Base-by-base conservation (phyloP, 2,329 filamentous ascomycete species). In the Arachnomyces sp. region DNA sequence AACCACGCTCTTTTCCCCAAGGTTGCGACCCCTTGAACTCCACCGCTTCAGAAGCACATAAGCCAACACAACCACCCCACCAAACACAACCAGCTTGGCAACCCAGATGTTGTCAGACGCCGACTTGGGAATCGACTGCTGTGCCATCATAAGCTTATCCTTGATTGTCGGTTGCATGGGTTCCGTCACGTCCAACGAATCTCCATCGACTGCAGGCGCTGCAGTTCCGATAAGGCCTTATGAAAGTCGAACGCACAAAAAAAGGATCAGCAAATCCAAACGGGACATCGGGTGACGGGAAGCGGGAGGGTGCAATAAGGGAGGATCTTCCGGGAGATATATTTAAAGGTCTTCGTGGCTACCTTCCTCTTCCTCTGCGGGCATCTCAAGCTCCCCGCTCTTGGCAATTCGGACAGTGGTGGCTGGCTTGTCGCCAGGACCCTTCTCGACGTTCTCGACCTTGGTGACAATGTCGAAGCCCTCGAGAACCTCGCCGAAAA, bases 401-500 rank as follows among this genome's bases (percentile, higher is more conserved):
- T 82, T 81, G 43, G 64, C 72, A 45, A 83, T 79, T 64, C 75
- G 82, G 58, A 84, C 71, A 3, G 71, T 60, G 61, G 74, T 65
- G 40, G 52, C 52, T 30, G 78, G 79, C 63, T 72, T 77, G 64
- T 81, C 76, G 44, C 68, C 66, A 15, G 61, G 47, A 40, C 60
- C 68, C 62, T 81, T 81, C 39, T 70, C 62, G 7, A 76, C 68
- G 51, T 79, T 77, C 64, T 82, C 74, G 49, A 83, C 77, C 65
- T 76, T 71, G 46, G 79, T 74, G 33, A 82, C 74, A 38, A 82
- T 59, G 6, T 82, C 77, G 59, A 79, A 79, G 49, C 79, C 79
- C 58, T 81, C 76, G 39, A 83, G 70, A 34, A 83, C 77, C 58
- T 82, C 79, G 46, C 79, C 79, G 55, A 82, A 83, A 49, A 82